phyloP scores from a whole-genome alignment of 768 basidiomycete species.

The Suillus bovinus region DNA sequence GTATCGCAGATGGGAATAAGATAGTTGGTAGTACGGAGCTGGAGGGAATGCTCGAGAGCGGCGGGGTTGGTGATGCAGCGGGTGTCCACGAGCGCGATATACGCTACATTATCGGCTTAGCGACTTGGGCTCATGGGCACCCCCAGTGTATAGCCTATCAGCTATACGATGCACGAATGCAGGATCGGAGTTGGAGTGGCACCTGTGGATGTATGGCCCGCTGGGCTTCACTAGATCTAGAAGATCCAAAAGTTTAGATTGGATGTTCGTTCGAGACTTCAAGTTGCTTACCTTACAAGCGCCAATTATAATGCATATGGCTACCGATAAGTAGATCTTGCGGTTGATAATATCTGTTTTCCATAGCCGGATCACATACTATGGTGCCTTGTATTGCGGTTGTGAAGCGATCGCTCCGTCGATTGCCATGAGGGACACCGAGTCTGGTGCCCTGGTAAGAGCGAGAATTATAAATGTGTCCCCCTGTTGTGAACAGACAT shows the following conservation, averaged over 20 bases:
- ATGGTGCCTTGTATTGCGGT: no score
- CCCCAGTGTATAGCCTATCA: conserved; percentile 26
- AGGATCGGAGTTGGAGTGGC: conserved; percentile 22
- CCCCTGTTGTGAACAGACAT: no score
- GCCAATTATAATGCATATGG: no score
- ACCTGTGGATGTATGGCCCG: conserved; percentile 51
- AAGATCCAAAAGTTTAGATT: conserved; percentile 43
- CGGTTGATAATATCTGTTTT: no score
- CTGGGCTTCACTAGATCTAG: conserved; percentile 61
- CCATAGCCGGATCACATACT: not conserved
- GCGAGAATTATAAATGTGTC: no score
- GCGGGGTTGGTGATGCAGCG: conserved; percentile 77
- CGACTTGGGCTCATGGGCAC: no score
- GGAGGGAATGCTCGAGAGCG: conserved; percentile 85
- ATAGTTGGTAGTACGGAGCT: conserved; percentile 72
- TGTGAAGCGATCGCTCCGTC: no score
- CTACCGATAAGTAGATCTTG: no score
- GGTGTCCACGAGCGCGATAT: conserved; percentile 47
- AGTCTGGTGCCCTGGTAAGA: no score
- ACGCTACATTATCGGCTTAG: conserved; percentile 48
- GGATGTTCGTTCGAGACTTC: no score
- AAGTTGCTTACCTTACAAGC: no score
- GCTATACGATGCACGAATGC: conserved; percentile 32
- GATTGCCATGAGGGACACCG: no score
- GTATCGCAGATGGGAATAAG: conserved; percentile 28